Evolutionary conservation across 1,139 yeast genomes (phyloP), one percentile per base, ranked within the genome.

Genomic region (Spathaspora jeffriesii): DNA sequence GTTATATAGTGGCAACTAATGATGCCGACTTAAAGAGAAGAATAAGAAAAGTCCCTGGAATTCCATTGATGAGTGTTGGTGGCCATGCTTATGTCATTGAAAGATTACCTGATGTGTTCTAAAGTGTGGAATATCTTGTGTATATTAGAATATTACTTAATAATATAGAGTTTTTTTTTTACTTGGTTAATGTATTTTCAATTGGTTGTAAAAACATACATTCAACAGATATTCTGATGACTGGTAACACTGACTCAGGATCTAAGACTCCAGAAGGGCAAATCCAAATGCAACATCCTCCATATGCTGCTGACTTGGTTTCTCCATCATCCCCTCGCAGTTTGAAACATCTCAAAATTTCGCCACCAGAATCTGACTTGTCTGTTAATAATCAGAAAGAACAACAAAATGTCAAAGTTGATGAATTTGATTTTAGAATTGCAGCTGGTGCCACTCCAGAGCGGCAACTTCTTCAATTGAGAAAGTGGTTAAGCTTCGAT

Each of bases 1-100:
- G 99, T 68, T 93, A 84, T 63, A 92, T 93, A 48, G 98, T 93
- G 38, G 99, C 99, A 41, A 92, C 98, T 1, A 93, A 93, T 67
- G 99, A 93, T 84, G 97, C 96, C n/a, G 98, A 93, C 59, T 74
- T 93, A 63, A 93, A 93, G 66, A 83, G 97, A 62, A 80, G 99
- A 65, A 81, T 93, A 39, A 81, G 99, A 70, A 93, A 93, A 68
- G 91, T 93, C 14, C 99, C 98, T 1, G 99, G 99, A 60, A 88
- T 93, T 52, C 99, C 99, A 10, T 76, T 93, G 42, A 83, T 93
- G 93, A 90, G 96, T 66, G 99, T 93, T 15, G 99, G 98, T 42
- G 88, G 88, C 2, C 96, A 90, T 63, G 75, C 91, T 2, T 93
- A 92, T 65, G 97, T 88, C 38, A 86, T 93, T 54, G 99, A 93